Evolutionary conservation across 768 basidiomycete genomes (phyloP).

Genomic region (Rhizopogon salebrosus): DNA sequence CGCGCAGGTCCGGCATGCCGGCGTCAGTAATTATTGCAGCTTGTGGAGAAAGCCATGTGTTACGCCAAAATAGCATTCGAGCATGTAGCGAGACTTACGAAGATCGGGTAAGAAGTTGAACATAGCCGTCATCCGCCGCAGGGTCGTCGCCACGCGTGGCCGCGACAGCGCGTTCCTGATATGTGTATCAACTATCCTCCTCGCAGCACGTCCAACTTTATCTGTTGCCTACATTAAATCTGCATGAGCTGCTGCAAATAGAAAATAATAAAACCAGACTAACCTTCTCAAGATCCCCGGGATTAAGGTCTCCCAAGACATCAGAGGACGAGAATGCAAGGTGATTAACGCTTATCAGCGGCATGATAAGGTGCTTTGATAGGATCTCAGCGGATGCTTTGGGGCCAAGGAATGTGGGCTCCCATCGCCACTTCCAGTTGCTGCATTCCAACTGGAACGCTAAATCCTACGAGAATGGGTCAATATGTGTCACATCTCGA

Average conservation of each 20-base stretch:
- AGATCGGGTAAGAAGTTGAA: constrained; percentile 62
- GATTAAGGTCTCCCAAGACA: constrained; percentile 48
- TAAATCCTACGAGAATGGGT: constrained; percentile 47
- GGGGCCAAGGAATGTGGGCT: constrained; percentile 59
- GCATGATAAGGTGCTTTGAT: constrained; percentile 73
- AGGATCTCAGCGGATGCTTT: constrained; percentile 65
- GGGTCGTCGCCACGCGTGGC: constrained; percentile 60
- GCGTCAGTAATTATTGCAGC: constrained; percentile 47
- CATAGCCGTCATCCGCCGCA: constrained; percentile 68
- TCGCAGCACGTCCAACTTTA: constrained; percentile 62
- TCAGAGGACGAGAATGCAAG: constrained; percentile 62
- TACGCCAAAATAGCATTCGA: not conserved
- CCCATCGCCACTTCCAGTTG: constrained; percentile 76
- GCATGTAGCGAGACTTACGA: constrained; percentile 42
- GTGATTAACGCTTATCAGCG: constrained; percentile 67
- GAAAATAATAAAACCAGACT: constrained; percentile 4
- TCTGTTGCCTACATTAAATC: constrained; percentile 50
- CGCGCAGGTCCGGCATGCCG: constrained; percentile 40
- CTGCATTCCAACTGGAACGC: constrained; percentile 56
- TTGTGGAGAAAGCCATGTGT: constrained; percentile 23
- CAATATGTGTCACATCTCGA: constrained; percentile 6
- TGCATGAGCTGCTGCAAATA: constrained; percentile 1
- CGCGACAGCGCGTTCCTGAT: constrained; percentile 66
- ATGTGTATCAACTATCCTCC: constrained; percentile 65
- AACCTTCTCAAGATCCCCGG: constrained; percentile 65